phyloP scores from a whole-genome alignment of 2,329 filamentous ascomycete genomes.

The Helotiales sp. region DNA sequence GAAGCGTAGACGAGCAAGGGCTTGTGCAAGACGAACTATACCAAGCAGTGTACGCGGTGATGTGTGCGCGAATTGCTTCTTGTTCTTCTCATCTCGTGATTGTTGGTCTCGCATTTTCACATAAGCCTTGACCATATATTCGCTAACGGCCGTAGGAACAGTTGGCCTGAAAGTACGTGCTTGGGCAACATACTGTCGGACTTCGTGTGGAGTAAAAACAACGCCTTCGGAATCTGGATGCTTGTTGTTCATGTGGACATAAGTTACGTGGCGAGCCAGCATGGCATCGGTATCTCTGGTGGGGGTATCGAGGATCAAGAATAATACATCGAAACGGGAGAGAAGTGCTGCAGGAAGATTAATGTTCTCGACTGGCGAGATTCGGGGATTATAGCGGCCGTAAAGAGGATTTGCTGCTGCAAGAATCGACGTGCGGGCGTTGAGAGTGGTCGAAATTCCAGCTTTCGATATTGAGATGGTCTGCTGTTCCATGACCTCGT shows the following conservation, averaged over 20 bases:
- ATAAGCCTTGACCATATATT: slow-evolving; percentile 97
- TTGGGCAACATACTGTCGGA: slow-evolving; percentile 92
- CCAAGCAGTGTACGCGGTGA: slow-evolving; percentile 92
- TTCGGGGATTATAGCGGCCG: slow-evolving; percentile 94
- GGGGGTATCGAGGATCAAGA: slow-evolving; percentile 82
- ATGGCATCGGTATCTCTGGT: slow-evolving; percentile 58
- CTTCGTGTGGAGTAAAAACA: slow-evolving; percentile 90
- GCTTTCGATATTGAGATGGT: slow-evolving; percentile 86
- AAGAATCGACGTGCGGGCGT: slow-evolving; percentile 92
- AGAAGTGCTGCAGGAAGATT: slow-evolving; percentile 96
- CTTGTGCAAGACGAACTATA: slow-evolving; percentile 89
- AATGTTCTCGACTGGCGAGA: slow-evolving; percentile 98
- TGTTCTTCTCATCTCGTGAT: slow-evolving; percentile 85
- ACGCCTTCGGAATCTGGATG: slow-evolving; percentile 79
- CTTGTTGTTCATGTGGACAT: slow-evolving; percentile 94
- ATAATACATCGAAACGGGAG: slow-evolving; percentile 95
- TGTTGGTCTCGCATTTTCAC: slow-evolving; percentile 92
- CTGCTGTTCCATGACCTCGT: slow-evolving; percentile 89
- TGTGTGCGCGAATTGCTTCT: slow-evolving; percentile 91
- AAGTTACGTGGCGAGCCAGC: slow-evolving; percentile 71
- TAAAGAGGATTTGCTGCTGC: slow-evolving; percentile 97
- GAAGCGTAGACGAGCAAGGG: slow-evolving; percentile 89
- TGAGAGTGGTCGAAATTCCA: slow-evolving; percentile 94
- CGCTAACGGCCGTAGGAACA: slow-evolving; percentile 81
- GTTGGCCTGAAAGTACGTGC: slow-evolving; percentile 86